Base-by-base conservation (phyloP, 306 rosid genomes). In the Lagenaria siceraria region DNA sequence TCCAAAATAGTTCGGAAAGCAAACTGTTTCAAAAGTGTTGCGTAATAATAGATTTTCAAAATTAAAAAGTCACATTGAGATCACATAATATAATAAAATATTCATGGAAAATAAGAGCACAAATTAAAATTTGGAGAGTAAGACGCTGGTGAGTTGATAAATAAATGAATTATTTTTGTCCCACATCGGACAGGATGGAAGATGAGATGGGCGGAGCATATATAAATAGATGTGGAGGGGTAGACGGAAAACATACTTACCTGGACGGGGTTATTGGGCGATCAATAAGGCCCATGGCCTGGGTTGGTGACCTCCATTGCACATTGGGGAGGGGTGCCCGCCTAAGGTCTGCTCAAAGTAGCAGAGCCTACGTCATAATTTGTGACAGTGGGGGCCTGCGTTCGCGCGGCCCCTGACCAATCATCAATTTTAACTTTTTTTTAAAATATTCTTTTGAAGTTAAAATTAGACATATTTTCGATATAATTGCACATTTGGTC, bases 351-450 rank as follows among this genome's bases (percentile, higher is more conserved):
- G 55, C 21, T 15, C 56, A 69, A 42, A 21, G 56, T 8, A 48
- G 86, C 77, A 80, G 90, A 87, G 75, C 83, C 89, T 79, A 85
- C 86, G 82, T 91, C 89, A 82, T 85, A 79, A 87, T 91, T 89
- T 91, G 84, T 89, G 59, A 53, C n/a, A 7, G 81, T 18, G 80
- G 90, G 85, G 88, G 88, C 90, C 79, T 84, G 91, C 85, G 89
- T 87, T 62, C 83, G 91, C 84, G 90, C 90, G 76, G 89, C 87
- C 89, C 84, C 85, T 81, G 0, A 46, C 4, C 7, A 19, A 46
- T 46, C 51, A 2, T 29, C 33, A 29, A 2, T 29, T 29, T n/a
- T n/a, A n/a, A n/a, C n/a, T n/a, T n/a, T n/a, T n/a, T n/a, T n/a
- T n/a, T n/a, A n/a, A n/a, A n/a, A n/a, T n/a, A n/a, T n/a, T n/a